Percentiles rank a stretch among this genome's conserved stretches.
These are phyloP conservation scores for Backusella macrospora DNA, from an alignment of 192 early-diverging fungal species.

Conservation along the genomic window DNA sequence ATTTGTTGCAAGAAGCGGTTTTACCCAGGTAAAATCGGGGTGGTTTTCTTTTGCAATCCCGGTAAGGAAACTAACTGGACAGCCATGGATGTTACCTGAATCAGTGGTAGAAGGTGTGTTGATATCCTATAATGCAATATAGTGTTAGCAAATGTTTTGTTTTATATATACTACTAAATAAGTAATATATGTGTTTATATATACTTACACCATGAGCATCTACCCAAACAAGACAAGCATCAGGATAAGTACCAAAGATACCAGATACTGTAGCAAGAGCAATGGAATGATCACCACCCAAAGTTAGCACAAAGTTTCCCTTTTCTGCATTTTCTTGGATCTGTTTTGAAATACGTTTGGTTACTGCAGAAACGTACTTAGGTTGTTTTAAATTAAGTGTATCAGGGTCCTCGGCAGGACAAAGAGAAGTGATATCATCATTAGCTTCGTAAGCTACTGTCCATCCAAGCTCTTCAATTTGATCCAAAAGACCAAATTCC, in stretches of 20 bases:
- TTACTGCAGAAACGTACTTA: constrained; percentile 79
- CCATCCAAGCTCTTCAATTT: constrained; percentile 81
- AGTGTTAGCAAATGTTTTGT: neutral
- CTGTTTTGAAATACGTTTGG: constrained; percentile 62
- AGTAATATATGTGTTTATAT: neutral
- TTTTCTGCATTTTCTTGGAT: constrained; percentile 64
- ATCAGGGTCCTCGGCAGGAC: constrained; percentile 71
- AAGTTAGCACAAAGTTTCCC: constrained; percentile 83
- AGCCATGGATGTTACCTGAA: constrained; percentile 95
- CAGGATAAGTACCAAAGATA: constrained; percentile 68
- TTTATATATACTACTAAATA: neutral
- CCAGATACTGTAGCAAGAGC: constrained; percentile 91
- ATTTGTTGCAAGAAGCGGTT: constrained; percentile 70
- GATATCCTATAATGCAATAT: constrained; percentile 67
- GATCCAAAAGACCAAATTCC: constrained; percentile 82
- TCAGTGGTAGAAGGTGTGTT: constrained; percentile 89
- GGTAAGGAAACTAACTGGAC: constrained; percentile 88
- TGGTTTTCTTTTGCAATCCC: constrained; percentile 72
- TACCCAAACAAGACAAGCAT: constrained; percentile 92
- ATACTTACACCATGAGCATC: constrained; percentile 87
- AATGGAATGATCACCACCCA: constrained; percentile 96
- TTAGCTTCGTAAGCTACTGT: constrained; percentile 74
- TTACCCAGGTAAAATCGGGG: constrained; percentile 77
- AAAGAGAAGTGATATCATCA: constrained; percentile 67
- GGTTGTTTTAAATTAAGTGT: constrained; percentile 85